phyloP scores from a whole-genome alignment of 495 filamentous ascomycete species.

The Aspergillus ostianus region DNA sequence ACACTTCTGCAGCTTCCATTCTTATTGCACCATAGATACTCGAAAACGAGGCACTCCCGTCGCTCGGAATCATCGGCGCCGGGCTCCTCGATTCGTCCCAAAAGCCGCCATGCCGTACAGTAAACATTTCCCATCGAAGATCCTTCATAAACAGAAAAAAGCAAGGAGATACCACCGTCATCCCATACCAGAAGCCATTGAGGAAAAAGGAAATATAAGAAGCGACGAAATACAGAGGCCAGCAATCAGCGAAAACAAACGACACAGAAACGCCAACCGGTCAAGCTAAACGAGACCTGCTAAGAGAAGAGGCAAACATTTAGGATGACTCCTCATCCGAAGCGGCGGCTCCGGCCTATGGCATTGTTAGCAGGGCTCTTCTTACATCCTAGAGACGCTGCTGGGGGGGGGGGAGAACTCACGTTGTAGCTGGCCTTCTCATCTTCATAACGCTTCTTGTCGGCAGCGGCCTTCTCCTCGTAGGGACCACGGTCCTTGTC shows the following conservation, averaged over 20 bases:
- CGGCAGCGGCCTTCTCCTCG: slow-evolving; percentile 88
- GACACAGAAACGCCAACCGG: slow-evolving; percentile 36
- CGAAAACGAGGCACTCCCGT: slow-evolving; percentile 20
- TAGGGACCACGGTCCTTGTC: slow-evolving; percentile 89
- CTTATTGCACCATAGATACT: slow-evolving; percentile 23
- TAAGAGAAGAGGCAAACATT: slow-evolving; percentile 14
- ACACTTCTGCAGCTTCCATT: slow-evolving; percentile 21
- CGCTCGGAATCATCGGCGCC: slow-evolving; percentile 19
- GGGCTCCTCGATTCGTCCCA: slow-evolving; percentile 23
- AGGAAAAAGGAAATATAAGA: slow-evolving; percentile 28
- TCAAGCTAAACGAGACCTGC: slow-evolving; percentile 27
- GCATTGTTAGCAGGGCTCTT: slow-evolving; percentile 18
- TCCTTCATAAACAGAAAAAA: slow-evolving; percentile 37
- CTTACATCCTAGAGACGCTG: background rate
- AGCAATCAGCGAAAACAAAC: slow-evolving; percentile 34
- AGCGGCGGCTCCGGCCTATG: slow-evolving; percentile 36
- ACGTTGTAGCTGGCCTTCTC: slow-evolving; percentile 93
- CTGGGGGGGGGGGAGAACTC: slow-evolving; percentile 30
- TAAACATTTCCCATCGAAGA: slow-evolving; percentile 37
- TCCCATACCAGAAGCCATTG: slow-evolving; percentile 43
- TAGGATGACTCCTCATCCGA: slow-evolving; percentile 55
- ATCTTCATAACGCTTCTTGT: slow-evolving; percentile 98
- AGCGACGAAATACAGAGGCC: slow-evolving; percentile 25
- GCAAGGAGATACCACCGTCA: slow-evolving; percentile 43
- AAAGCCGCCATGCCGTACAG: slow-evolving; percentile 28